These are phyloP conservation scores for Xylariales sp. DNA, from an alignment of 2,329 filamentous ascomycete genomes.

Conservation along the genomic window DNA sequence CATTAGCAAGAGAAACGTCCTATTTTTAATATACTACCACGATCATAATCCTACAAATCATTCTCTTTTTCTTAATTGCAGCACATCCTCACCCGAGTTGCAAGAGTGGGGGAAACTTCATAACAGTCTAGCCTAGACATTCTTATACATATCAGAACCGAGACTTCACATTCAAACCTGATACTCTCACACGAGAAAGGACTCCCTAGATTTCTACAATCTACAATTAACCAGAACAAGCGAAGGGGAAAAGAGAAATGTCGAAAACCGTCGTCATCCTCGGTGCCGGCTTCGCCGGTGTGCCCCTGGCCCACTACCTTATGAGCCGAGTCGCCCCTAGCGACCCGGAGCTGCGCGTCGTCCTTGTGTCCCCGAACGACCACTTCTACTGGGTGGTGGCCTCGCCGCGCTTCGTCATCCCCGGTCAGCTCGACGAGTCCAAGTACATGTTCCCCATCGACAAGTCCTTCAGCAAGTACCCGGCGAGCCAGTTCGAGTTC, in stretches of 20 bases:
- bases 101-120: too few species aligned
- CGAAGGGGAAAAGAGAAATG: conserved; percentile 12
- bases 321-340: conserved; percentile 38
- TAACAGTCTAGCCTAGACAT: too few species aligned
- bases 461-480: conserved; percentile 44
- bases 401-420: conserved; percentile 41
- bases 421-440: conserved; percentile 39
- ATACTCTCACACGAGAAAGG: too few species aligned
- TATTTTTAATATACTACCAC: too few species aligned
- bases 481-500: conserved; percentile 44
- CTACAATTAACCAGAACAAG: too few species aligned
- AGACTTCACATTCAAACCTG: too few species aligned
- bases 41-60: too few species aligned
- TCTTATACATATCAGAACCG: too few species aligned
- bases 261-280: conserved; percentile 42
- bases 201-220: too few species aligned
- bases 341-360: conserved; percentile 35
- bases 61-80: too few species aligned
- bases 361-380: conserved; percentile 42
- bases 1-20: too few species aligned
- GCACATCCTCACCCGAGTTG: too few species aligned
- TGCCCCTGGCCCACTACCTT: conserved; percentile 46
- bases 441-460: conserved; percentile 32
- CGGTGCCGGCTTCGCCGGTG: conserved; percentile 41
- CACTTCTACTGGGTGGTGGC: conserved; percentile 48